Base-by-base conservation (phyloP, 2,329 filamentous ascomycete genomes). In the Xylariales sp. region DNA sequence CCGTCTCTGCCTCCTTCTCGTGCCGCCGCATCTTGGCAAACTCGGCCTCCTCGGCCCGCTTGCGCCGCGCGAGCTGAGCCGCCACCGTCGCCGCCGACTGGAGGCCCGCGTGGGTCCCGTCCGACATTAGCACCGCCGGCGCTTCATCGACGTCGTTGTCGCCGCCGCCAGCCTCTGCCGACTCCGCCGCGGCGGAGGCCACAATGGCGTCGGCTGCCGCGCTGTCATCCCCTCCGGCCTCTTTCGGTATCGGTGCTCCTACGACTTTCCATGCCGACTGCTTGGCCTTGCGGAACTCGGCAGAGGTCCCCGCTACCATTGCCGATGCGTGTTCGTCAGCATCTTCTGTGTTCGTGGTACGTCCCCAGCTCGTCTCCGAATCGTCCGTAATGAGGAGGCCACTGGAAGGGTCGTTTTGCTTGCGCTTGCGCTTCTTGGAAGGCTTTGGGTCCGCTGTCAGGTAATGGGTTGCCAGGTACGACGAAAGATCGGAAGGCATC, bases 381-480 rank as follows among this genome's bases (percentile, higher is more conserved):
- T 85, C 80, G 59, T 84, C 80, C 41, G 74, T 75, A 42, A 84
- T 82, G 35, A 82, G 68, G 19, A 85, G 72, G 32, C 79, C 77
- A 27, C 52, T 50, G 25, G 62, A 57, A 35, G 60, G 45, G 36
- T 60, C 53, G 19, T 56, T 54, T 20, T 54, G 53, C n/a, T 38
- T 38, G 40, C 72, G 62, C 58, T 81, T 83, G 53, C 76, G 72
- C 56, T 83, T 83, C 55, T 83, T 83, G 33, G 65, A 52, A 14
- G 75, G 70, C 45, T 76, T 78, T 5, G 69, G 62, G 44, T 79
- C 73, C 28, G 74, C 68, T 39, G 74, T 67, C 34, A 98, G 81
- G 60, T 98, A 98, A 61, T 89, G 93, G 46, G 88, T 84, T 25
- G 91, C 90, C 24, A 98, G 78, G 56, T 97, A 98, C 55, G 82